A percentile compares a stretch with the other conserved stretches of the same genome.
Conservation (phyloP, 2,329 filamentous ascomycete species). For the Talaromyces sp. region DNA sequence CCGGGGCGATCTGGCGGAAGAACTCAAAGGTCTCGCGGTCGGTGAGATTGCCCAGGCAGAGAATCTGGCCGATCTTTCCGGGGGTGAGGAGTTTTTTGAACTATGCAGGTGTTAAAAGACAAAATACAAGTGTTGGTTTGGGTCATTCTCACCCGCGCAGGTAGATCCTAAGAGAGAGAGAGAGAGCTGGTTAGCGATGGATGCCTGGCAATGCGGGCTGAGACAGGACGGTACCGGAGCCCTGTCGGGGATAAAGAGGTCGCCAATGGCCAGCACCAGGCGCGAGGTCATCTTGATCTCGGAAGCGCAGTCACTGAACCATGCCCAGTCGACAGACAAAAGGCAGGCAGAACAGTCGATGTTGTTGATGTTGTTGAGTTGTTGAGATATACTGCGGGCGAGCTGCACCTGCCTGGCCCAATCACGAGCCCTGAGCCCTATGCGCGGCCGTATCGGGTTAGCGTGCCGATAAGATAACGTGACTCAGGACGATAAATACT, state of each 20-base stretch:
- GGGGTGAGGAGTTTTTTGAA: conserved; percentile 82
- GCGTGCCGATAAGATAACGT: not conserved
- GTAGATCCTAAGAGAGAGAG: conserved; percentile 59
- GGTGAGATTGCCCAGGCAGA: conserved; percentile 76
- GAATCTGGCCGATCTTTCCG: conserved; percentile 76
- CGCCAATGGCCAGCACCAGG: conserved; percentile 85
- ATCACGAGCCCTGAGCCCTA: not conserved
- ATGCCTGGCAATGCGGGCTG: conserved; percentile 1
- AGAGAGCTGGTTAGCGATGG: conserved; percentile 10
- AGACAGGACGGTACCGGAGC: conserved; percentile 56
- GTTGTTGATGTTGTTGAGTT: not conserved
- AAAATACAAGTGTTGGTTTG: too few species aligned
- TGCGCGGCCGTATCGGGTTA: not conserved
- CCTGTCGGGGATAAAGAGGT: conserved; percentile 89
- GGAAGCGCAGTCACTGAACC: conserved; percentile 22
- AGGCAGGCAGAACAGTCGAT: not conserved
- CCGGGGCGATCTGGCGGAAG: conserved; percentile 68
- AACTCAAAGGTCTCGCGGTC: conserved; percentile 78
- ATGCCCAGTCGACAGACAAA: conserved; percentile 17
- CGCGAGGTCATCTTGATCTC: conserved; percentile 65
- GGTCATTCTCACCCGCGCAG: conserved; percentile 65
- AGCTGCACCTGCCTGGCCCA: not conserved
- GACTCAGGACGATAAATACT: not conserved
- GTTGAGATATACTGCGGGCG: not conserved
- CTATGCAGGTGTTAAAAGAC: conserved; percentile 44